phyloP scores from a whole-genome alignment of 345 rosid species.

The Raphanus sativus region DNA sequence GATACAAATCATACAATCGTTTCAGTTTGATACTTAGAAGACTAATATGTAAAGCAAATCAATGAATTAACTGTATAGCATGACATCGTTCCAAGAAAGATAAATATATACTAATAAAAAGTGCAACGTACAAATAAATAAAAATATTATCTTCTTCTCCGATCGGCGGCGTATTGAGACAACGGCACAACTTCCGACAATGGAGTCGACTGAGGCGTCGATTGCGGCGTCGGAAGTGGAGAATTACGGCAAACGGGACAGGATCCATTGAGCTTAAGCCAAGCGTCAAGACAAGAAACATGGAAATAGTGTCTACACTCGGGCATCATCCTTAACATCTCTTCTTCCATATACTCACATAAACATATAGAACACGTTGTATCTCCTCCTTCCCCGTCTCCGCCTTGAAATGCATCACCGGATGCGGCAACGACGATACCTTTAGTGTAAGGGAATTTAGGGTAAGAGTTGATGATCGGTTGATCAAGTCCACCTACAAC shows the following conservation, averaged over 20 bases:
- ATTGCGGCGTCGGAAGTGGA: not conserved
- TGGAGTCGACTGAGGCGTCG: not conserved
- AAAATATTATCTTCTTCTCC: not conserved
- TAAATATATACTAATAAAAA: not conserved
- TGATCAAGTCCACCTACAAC: not conserved
- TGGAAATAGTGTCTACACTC: not conserved
- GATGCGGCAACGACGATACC: not conserved
- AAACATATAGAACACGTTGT: not conserved
- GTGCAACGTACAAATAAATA: not conserved
- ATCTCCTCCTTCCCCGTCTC: not conserved
- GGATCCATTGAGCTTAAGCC: not conserved
- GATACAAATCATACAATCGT: not conserved
- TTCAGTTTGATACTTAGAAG: not conserved
- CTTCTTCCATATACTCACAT: not conserved
- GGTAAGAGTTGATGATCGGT: not conserved
- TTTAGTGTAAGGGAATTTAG: not conserved
- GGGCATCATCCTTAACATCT: not conserved
- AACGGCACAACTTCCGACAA: not conserved
- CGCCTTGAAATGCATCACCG: not conserved
- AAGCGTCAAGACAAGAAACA: not conserved
- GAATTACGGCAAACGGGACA: not conserved
- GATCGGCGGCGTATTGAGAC: not conserved
- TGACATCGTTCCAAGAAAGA: not conserved
- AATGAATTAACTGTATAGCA: slow-evolving; percentile 30
- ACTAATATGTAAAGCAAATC: slow-evolving; percentile 18